Percentiles rank a stretch among this genome's conserved stretches.
Evolutionary conservation across 768 basidiomycete species (phyloP).

Genomic region (Amanita rubescens): DNA sequence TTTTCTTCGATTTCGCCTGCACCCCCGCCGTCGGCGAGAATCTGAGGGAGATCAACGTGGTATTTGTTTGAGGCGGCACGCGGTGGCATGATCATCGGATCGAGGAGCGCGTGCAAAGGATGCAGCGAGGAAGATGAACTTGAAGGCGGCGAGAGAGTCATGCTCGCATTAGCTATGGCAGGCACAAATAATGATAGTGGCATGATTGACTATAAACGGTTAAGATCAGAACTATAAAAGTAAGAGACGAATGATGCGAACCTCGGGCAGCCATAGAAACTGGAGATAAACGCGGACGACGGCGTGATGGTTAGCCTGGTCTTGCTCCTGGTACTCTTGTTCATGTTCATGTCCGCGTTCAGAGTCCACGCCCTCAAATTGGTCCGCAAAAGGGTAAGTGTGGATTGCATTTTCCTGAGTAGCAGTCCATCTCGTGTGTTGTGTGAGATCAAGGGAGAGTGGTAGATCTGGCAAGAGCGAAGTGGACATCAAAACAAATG

Average conservation of each 20-base stretch:
- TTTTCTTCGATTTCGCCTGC: slow-evolving; percentile 59
- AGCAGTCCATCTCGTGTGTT: slow-evolving; percentile 5
- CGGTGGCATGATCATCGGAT: slow-evolving; percentile 56
- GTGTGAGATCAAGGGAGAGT: not conserved
- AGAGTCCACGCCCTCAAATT: not conserved
- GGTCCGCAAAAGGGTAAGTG: not conserved
- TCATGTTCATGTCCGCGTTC: not conserved
- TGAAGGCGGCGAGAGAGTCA: slow-evolving; percentile 17
- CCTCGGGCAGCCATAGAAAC: slow-evolving; percentile 75
- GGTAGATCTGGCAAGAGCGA: not conserved
- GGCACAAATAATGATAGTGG: slow-evolving; percentile 51
- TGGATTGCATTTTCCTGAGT: slow-evolving; percentile 3
- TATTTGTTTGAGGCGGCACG: slow-evolving; percentile 53
- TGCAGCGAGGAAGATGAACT: slow-evolving; percentile 28
- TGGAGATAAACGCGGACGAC: slow-evolving; percentile 63
- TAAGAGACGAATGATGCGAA: slow-evolving; percentile 16
- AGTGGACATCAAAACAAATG: not conserved
- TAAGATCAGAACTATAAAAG: not conserved
- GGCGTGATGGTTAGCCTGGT: slow-evolving; percentile 28
- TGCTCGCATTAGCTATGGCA: slow-evolving; percentile 43
- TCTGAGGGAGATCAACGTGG: slow-evolving; percentile 50
- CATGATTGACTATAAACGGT: slow-evolving; percentile 54
- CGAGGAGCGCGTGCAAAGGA: slow-evolving; percentile 50
- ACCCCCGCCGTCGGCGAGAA: slow-evolving; percentile 52
- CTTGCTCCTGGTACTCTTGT: not conserved